Percentiles rank a stretch among this genome's conserved stretches.
Conservation (phyloP, 2,329 filamentous ascomycete species). For the Pseudocercospora eumusae region DNA sequence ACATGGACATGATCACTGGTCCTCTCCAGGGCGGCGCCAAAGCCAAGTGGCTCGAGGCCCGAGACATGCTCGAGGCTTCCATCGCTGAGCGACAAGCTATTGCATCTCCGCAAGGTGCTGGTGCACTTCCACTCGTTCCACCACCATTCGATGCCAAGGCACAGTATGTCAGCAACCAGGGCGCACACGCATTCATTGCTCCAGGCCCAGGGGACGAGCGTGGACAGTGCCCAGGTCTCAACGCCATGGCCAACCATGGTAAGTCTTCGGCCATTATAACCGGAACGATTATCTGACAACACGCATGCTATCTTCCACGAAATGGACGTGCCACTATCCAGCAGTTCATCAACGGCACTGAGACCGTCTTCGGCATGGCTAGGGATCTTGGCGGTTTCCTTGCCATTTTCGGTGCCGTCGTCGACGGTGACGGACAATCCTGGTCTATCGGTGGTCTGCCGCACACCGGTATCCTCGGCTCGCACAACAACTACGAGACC, state of each 20-base stretch:
- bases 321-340: conserved; percentile 40
- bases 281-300: too few species aligned
- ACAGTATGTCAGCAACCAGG: conserved; percentile 37
- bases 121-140: conserved; percentile 32
- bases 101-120: conserved; percentile 31
- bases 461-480: conserved; percentile 28
- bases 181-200: conserved; percentile 33
- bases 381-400: conserved; percentile 27
- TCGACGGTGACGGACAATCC: conserved; percentile 27
- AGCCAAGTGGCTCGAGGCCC: background rate
- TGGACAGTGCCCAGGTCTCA: conserved; percentile 36
- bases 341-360: conserved; percentile 38
- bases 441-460: conserved; percentile 29
- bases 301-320: conserved; percentile 30
- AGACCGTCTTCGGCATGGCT: conserved; percentile 39
- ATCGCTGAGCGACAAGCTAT: conserved; percentile 14
- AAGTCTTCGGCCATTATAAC: too few species aligned
- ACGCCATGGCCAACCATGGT: conserved; percentile 22
- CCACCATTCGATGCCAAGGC: conserved; percentile 38
- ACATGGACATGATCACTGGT: conserved; percentile 6
- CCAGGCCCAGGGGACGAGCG: conserved; percentile 33
- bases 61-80: background rate
- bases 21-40: background rate
- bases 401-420: conserved; percentile 23
- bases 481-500: conserved; percentile 42